Base-by-base conservation (phyloP, 73 alveolate species). In the Symbiodinium natans region DNA sequence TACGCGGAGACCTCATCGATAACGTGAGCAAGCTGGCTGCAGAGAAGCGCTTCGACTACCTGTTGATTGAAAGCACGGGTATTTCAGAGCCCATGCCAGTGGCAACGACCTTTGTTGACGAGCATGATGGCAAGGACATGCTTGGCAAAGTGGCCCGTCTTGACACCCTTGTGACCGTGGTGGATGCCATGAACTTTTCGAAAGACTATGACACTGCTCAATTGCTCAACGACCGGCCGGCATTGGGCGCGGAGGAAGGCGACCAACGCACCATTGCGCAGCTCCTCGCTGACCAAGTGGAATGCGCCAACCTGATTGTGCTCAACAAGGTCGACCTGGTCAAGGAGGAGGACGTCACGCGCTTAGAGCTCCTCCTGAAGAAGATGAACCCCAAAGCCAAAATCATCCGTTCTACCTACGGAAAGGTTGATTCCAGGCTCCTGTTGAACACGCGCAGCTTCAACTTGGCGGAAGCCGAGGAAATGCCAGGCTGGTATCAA, bases 281-380 rank as follows among this genome's bases (percentile, higher is more conserved):
- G n/a, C 94, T 87, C 21, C 48, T 87, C 68, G 74, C 83, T 0
- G 83, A 87, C 34, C 94, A 68, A 41, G 86, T 89, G 1, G 99
- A 99, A 38, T 99, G 99, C 48, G 99, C 99, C 74, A 96, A 99
- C 83, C 93, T 99, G 40, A 95, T 99, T 56, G 77, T 99, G 54
- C 63, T 99, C 34, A 99, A 99, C 92, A 99, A 63, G 80, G 80
- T 63, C 73, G 99, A 99, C 40, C 25, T 99, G 54, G 95, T 99
- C 38, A 29, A 23, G 36, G 75, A 38, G 27, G 17, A 3, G 25
- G 46, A 42, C 2, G 73, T 39, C 36, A 5, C 27, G 2, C 31
- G 39, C 4, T 36, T 89, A 3, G 87, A 68, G 38, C 48, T 34
- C 43, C 29, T 89, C 36, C 36, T 89, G 95, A 89, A 68, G 73